A percentile compares a stretch with the other conserved stretches of the same genome.
Evolutionary conservation across 306 rosid species (phyloP).

Genomic region (Lablab purpureus): DNA sequence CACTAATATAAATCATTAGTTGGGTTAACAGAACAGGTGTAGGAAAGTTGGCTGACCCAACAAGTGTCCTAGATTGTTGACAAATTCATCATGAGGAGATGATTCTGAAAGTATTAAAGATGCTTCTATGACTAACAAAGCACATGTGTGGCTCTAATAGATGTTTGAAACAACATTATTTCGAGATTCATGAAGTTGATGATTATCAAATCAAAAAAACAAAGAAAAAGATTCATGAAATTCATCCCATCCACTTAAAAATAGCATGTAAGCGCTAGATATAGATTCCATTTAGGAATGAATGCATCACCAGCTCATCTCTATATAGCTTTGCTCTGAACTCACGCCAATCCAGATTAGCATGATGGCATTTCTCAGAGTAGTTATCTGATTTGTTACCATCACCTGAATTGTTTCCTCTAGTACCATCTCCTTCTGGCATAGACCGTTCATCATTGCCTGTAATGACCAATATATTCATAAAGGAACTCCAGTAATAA

Average conservation of each 20-base stretch:
- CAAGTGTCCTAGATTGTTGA: constrained; percentile 35
- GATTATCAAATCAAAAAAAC: no score
- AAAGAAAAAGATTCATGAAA: constrained; percentile 18
- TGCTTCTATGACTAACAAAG: constrained; percentile 30
- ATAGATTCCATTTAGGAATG: constrained; percentile 27
- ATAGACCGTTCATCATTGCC: constrained; percentile 77
- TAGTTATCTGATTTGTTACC: constrained; percentile 55
- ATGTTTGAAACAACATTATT: neutral
- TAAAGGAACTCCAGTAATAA: constrained; percentile 5
- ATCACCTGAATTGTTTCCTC: constrained; percentile 66
- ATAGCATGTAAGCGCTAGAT: constrained; percentile 25
- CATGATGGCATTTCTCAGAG: constrained; percentile 58
- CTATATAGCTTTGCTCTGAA: constrained; percentile 87
- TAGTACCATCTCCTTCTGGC: constrained; percentile 79
- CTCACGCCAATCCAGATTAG: constrained; percentile 86
- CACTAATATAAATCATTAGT: constrained; percentile 6
- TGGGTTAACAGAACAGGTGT: constrained; percentile 24
- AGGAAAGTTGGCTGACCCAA: constrained; percentile 18
- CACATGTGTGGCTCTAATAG: constrained; percentile 18
- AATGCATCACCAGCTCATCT: constrained; percentile 79
- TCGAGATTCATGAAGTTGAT: constrained; percentile 14
- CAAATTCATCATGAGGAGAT: constrained; percentile 24
- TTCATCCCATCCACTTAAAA: constrained; percentile 31
- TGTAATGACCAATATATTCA: constrained; percentile 50
- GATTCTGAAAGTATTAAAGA: constrained; percentile 31